Evolutionary conservation across 352 stramenopile species (phyloP), one percentile per base, ranked within the genome.

Genomic region (Phytophthora sojae): DNA sequence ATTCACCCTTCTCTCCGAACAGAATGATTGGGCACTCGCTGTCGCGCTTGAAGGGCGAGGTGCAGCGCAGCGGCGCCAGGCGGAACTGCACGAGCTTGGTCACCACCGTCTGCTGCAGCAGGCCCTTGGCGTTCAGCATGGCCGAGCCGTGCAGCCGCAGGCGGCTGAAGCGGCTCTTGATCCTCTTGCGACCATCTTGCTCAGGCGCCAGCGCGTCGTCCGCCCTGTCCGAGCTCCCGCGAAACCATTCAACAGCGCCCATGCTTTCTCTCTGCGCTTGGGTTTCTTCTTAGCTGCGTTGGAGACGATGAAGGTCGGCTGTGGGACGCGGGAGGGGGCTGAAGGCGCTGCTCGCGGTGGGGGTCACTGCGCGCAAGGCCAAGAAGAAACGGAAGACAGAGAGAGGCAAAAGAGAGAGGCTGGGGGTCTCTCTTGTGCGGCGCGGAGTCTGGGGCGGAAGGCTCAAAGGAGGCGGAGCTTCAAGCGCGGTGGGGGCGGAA

Each of bases 61-160:
- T 68, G 35, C 75, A 73, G 32, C 70, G 69, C 29, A 81, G 56
- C 15, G 78, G 78, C 32, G 67, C 77, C 23, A 85, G 50, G 15
- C 69, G 69, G 35, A 83, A 65, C 52, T 81, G 73, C 58, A 83
- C 73, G 30, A 85, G 57, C 49, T 79, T 81, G 15, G 68, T 78
- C 26, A 85, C 77, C 0, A 85, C 77, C 26, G 78, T 82, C 25
- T 83, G 78, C 32, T 85, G 78, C 56, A 85, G 14, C 30, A 83
- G 51, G 2, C 74, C 78, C 58, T 85, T 85, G 56, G 78, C 77
- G 57, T 77, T 85, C 59, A 80, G 30, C 67, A 80, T 77, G 25
- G 75, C 71, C 42, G 75, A 85, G 39, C 76, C 76, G 52, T 85
- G 78, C 25, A 85, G 57, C 12, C 78, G 64, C 26, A 85, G 54